Base-by-base conservation (phyloP, 1,284 basidiomycete genomes). In the Ceratobasidium sp. region DNA sequence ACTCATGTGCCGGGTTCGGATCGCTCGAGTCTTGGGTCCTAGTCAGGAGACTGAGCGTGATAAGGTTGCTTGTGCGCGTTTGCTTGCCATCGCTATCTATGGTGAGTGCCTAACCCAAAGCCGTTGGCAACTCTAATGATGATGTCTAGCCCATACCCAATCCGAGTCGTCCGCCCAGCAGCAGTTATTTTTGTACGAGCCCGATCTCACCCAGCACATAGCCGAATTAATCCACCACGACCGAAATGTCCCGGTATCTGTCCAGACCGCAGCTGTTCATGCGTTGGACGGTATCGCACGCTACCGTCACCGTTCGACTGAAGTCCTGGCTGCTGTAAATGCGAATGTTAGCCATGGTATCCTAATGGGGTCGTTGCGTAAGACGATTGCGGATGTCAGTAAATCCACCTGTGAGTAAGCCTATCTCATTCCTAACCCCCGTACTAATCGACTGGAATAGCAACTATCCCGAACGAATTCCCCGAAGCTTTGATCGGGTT, bases 341-440 rank as follows among this genome's bases (percentile, higher is more conserved):
- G 97, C 96, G 23, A 96, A 96, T 67, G 95, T 99, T 78, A 98
- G 96, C 81, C 98, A 99, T 82, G 98, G 98, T 17, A 93, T 96
- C 63, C 85, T 99, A 42, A 95, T 98, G 92, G 91, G 92, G 28
- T 86, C 96, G 60, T 86, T 98, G 78, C 90, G 95, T 76, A 92
- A 91, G 84, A 92, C 94, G 31, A 90, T 94, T 15, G 82, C 88
- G 28, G 93, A 95, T 78, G 89, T 95, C 33, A 87, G 88, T 35
- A 88, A 88, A 77, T 86, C 89, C 0, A 88, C 90, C 51, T 92
- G 90, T 31, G 88, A 85, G 42, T 74, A 20, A 60, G 67, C 28
- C 47, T 28, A 10, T 11, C 11, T 5, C 66, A 45, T 17, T 65
- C 37, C 11, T 33, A 39, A 75, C 42, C 13, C 31, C 17, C 37